Percentiles rank a stretch among this genome's conserved stretches.
phyloP scores from a whole-genome alignment of 2,329 filamentous ascomycete species.

The Alternaria conjuncta region DNA sequence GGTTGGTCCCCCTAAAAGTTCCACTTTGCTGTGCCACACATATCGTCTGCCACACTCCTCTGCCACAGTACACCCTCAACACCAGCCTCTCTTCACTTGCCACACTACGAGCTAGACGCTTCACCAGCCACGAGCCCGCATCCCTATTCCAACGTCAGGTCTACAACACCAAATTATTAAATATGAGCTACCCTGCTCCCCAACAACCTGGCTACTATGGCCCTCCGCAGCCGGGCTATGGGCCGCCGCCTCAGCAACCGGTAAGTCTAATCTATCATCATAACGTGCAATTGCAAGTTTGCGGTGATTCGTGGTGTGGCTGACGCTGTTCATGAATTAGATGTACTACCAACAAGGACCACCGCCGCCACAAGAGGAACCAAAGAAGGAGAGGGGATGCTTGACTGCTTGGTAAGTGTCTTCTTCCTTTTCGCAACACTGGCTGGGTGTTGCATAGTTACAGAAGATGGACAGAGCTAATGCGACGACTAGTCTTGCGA shows the following conservation, averaged over 20 bases:
- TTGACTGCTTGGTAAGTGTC: slow-evolving; percentile 39
- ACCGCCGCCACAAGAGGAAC: slow-evolving; percentile 29
- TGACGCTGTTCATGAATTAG: slow-evolving; percentile 14
- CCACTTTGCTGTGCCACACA: slow-evolving; percentile 12
- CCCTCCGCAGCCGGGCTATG: slow-evolving; percentile 31
- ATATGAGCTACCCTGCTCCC: slow-evolving; percentile 24
- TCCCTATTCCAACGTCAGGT: slow-evolving; percentile 19
- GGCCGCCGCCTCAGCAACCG: slow-evolving; percentile 39
- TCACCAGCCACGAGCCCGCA: slow-evolving; percentile 21
- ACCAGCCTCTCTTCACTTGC: slow-evolving; percentile 9
- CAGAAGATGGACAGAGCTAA: not conserved
- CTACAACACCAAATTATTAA: not conserved
- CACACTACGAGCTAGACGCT: not conserved
- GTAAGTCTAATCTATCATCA: slow-evolving; percentile 15
- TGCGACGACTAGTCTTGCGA: slow-evolving; percentile 33
- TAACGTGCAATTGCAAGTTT: not conserved
- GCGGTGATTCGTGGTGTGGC: not conserved
- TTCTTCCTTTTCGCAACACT: not conserved
- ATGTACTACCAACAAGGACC: slow-evolving; percentile 44
- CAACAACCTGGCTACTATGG: slow-evolving; percentile 34
- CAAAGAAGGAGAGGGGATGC: slow-evolving; percentile 44
- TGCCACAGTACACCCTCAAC: slow-evolving; percentile 9
- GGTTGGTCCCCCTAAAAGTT: not conserved
- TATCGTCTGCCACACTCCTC: slow-evolving; percentile 8
- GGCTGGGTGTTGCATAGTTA: not conserved